phyloP scores from a whole-genome alignment of 73 alveolate genomes.

The Symbiodinium pilosum region DNA sequence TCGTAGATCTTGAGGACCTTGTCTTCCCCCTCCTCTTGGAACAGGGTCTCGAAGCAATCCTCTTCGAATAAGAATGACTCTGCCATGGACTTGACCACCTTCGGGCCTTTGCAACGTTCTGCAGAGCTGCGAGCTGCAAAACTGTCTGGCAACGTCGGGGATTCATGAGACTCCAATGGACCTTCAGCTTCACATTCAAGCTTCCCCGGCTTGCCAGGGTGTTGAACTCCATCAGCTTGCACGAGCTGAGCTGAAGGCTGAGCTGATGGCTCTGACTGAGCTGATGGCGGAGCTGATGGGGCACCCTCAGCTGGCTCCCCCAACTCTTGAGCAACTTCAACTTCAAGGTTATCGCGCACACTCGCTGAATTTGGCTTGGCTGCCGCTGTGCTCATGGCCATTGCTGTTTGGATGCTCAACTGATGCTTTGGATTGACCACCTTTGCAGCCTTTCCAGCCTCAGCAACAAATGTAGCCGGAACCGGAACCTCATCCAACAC shows the following conservation, averaged over 20 bases:
- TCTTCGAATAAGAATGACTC: constrained; percentile 7
- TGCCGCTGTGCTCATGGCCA: no score
- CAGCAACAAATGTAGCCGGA: no score
- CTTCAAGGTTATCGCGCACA: no score
- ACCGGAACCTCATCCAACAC: no score
- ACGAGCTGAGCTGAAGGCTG: background rate
- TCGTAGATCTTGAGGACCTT: background rate
- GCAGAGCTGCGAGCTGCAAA: background rate
- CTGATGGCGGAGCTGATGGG: background rate
- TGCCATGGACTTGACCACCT: constrained; percentile 24
- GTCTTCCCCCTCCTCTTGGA: constrained; percentile 13
- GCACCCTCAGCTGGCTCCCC: no score
- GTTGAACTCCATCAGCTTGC: background rate
- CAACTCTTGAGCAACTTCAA: no score
- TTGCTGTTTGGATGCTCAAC: no score
- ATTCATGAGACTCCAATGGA: background rate
- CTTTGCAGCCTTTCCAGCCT: no score
- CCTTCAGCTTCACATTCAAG: background rate
- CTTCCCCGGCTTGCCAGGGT: background rate
- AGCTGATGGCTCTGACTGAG: background rate
- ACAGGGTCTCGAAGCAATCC: constrained; percentile 20
- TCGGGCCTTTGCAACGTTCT: background rate
- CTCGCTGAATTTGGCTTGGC: no score
- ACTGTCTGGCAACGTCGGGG: no score
- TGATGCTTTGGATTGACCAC: no score